These are phyloP conservation scores for Zymoseptoria ardabiliae DNA, from an alignment of 2,329 filamentous ascomycete species.

Conservation along the genomic window DNA sequence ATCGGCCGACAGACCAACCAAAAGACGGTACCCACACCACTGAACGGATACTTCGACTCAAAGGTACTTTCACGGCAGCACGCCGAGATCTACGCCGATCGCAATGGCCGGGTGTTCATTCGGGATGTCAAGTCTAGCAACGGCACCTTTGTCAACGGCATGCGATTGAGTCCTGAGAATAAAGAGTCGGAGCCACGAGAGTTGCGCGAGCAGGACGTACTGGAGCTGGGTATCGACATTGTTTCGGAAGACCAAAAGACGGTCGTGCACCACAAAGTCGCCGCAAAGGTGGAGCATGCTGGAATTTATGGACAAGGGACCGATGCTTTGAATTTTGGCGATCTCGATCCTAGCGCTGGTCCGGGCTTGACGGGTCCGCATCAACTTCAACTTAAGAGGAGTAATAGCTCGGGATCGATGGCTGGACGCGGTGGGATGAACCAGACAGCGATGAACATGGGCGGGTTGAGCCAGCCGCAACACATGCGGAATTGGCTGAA, in stretches of 20 bases:
- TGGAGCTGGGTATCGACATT: constrained; percentile 96
- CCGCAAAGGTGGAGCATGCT: constrained; percentile 91
- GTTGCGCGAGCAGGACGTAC: constrained; percentile 78
- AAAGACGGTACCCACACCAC: constrained; percentile 82
- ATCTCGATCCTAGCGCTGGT: constrained; percentile 72
- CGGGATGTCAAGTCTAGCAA: constrained; percentile 98
- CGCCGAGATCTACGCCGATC: constrained; percentile 88
- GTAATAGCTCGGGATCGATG: constrained; percentile 44
- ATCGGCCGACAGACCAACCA: constrained; percentile 96
- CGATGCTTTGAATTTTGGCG: constrained; percentile 83
- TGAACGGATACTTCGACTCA: constrained; percentile 95
- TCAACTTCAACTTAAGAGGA: constrained; percentile 53
- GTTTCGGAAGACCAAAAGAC: constrained; percentile 98
- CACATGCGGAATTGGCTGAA: constrained; percentile 77
- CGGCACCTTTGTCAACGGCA: constrained; percentile 93
- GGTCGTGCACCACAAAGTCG: constrained; percentile 96
- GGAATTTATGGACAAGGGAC: constrained; percentile 69
- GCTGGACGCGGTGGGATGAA: constrained; percentile 55
- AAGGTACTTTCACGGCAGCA: constrained; percentile 95
- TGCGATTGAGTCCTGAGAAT: constrained; percentile 84
- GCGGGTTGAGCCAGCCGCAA: constrained; percentile 60
- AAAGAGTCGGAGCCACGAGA: constrained; percentile 94
- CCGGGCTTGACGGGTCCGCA: constrained; percentile 59
- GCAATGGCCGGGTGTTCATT: constrained; percentile 74
- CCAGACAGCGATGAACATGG: constrained; percentile 45